Percentiles rank a stretch among this genome's conserved stretches.
Conservation (phyloP, 441 rosid genomes). For the Erodium chrysanthum region DNA sequence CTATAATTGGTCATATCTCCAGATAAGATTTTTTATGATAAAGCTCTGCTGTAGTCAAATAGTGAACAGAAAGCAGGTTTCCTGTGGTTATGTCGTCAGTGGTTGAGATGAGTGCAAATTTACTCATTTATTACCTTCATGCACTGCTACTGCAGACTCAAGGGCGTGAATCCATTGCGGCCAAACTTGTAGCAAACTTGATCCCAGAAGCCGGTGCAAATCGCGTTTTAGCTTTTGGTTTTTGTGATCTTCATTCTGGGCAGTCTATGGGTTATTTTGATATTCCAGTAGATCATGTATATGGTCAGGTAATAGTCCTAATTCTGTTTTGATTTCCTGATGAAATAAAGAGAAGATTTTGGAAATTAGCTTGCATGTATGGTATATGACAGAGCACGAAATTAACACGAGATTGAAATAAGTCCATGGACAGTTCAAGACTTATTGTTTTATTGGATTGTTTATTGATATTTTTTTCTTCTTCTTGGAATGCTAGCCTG, state of each 20-base stretch:
- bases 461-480: constrained; percentile 4
- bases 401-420: background rate
- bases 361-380: background rate
- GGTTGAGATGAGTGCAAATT: background rate
- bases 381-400: background rate
- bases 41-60: background rate
- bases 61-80: background rate
- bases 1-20: background rate
- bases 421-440: background rate
- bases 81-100: background rate
- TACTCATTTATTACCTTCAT: constrained; percentile 9
- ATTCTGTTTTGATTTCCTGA: background rate
- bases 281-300: constrained; percentile 91
- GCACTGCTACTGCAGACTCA: constrained; percentile 50
- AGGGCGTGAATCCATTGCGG: constrained; percentile 95
- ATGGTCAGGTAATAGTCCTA: constrained; percentile 59
- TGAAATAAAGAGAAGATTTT: background rate
- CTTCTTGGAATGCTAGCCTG: constrained; percentile 49
- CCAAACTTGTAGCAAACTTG: constrained; percentile 63
- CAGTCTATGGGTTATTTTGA: constrained; percentile 98
- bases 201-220: constrained; percentile 88
- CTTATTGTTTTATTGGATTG: background rate
- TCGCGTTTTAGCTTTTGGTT: constrained; percentile 77
- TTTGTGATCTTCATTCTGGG: constrained; percentile 96
- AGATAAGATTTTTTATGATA: background rate